Conservation (phyloP, 352 stramenopile genomes). For the Nothophytophthora sp. region DNA sequence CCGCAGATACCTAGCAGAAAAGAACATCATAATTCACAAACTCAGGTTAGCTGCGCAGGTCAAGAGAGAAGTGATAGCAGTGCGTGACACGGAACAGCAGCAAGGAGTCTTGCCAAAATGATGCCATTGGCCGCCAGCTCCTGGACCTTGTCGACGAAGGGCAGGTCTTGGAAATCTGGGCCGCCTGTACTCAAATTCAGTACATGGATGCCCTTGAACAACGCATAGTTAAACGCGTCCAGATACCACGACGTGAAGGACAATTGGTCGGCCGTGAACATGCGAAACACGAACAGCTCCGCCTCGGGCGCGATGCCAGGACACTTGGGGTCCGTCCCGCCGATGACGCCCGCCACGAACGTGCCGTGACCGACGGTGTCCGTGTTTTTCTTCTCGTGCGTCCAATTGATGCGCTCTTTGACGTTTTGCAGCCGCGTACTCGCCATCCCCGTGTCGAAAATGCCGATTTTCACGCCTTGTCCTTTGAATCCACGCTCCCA, state of each 20-base stretch:
- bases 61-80: no score
- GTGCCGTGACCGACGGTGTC: constrained; percentile 84
- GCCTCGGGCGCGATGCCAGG: constrained; percentile 78
- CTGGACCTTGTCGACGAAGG: constrained; percentile 90
- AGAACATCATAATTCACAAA: not conserved
- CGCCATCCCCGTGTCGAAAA: constrained; percentile 87
- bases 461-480: constrained; percentile 74
- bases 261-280: constrained; percentile 86
- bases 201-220: constrained; percentile 74
- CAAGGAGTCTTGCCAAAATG: constrained; percentile 48
- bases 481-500: constrained; percentile 69
- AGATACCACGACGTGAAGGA: constrained; percentile 92
- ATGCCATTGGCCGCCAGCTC: constrained; percentile 79
- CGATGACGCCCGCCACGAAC: constrained; percentile 82
- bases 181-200: constrained; percentile 89
- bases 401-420: constrained; percentile 87
- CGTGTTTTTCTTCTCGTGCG: constrained; percentile 72
- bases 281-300: constrained; percentile 80
- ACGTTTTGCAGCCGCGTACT: constrained; percentile 55
- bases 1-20: constrained; percentile 59
- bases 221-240: constrained; percentile 89
- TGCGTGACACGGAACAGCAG: not conserved
- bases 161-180: constrained; percentile 81
- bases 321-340: constrained; percentile 54
- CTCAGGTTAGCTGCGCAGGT: no score